Evolutionary conservation across 306 rosid species (phyloP).

Genomic region (Cicer cuneatum): DNA sequence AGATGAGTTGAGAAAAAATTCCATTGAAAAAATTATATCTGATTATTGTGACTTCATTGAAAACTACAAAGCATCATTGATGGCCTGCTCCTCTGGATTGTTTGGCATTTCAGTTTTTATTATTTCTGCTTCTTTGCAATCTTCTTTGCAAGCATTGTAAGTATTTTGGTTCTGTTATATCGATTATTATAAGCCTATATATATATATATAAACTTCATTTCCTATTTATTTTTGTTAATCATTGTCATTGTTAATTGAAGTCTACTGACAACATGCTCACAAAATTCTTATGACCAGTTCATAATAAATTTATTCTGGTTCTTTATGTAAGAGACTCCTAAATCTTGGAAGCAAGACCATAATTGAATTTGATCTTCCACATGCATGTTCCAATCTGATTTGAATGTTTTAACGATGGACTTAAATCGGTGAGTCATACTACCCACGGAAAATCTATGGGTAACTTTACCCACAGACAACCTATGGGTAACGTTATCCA

Average conservation of each 20-base stretch:
- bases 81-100: constrained; percentile 47
- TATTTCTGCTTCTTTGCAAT: constrained; percentile 74
- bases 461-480: too few relatives aligned
- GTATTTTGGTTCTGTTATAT: constrained; percentile 43
- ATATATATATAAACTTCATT: neutral
- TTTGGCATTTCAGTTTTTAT: constrained; percentile 72
- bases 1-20: constrained; percentile 61
- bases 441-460: too few relatives aligned
- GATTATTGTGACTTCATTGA: constrained; percentile 68
- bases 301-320: constrained; percentile 11
- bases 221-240: constrained; percentile 26
- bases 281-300: neutral
- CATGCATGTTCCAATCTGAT: constrained; percentile 37
- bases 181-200: constrained; percentile 13
- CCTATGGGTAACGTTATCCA: too few relatives aligned
- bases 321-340: constrained; percentile 19
- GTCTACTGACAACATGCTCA: neutral
- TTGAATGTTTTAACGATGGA: constrained; percentile 4
- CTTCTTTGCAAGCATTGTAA: constrained; percentile 74
- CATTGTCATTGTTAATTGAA: constrained; percentile 17
- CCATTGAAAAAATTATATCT: constrained; percentile 56
- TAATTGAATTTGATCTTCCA: constrained; percentile 28
- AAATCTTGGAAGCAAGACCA: constrained; percentile 21
- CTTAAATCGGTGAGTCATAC: too few relatives aligned
- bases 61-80: constrained; percentile 57